Evolutionary conservation across 768 basidiomycete species (phyloP), one percentile per base, ranked within the genome.

Genomic region (Hypsizygus marmoreus): DNA sequence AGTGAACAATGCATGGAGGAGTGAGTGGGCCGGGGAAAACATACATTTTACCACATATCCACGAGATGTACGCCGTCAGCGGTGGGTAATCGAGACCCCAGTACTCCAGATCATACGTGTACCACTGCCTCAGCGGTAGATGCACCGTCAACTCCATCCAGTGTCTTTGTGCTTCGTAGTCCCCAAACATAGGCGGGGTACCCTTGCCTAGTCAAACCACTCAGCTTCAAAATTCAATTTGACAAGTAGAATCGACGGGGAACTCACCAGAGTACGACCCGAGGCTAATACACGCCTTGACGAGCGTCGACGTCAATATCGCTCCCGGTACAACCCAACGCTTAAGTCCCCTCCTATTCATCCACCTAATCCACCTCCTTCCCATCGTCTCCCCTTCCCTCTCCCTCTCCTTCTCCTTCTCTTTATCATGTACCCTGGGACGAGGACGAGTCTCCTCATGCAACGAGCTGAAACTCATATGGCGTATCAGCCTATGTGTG

Each of bases 31-130:
- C n/a, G n/a, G n/a, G n/a, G n/a, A n/a, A n/a, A 11, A 77, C 87
- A 51, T 53, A 91, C 91, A 90, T 63, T 36, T 76, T 63, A 6
- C 91, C 91, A 61, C 86, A 92, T 38, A 89, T 24, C 86, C 87
- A 95, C 12, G 90, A 92, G 23, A 84, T 73, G 58, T 95, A 95
- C 2, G 91, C 95, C 2, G 94, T 97, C 50, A 97, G 58, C 3
- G 94, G 94, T 3, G 94, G 94, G 68, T 97, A 97, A 66, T 97
- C 95, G 40, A 97, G 74, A 0, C 91, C 91, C 95, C 95, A 97
- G 59, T 95, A 95, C 26, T 80, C 80, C 23, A 90, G 73, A 58
- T 95, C 90, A 63, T 93, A 90, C 1, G 69, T 82, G 65, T 97
- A 97, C 95, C 95, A 97, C 50, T 86, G 68, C 11, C 68, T 69